Percentiles rank a stretch among this genome's conserved stretches.
Conservation (phyloP, 1,139 yeast genomes). For the Pichia sp. region DNA sequence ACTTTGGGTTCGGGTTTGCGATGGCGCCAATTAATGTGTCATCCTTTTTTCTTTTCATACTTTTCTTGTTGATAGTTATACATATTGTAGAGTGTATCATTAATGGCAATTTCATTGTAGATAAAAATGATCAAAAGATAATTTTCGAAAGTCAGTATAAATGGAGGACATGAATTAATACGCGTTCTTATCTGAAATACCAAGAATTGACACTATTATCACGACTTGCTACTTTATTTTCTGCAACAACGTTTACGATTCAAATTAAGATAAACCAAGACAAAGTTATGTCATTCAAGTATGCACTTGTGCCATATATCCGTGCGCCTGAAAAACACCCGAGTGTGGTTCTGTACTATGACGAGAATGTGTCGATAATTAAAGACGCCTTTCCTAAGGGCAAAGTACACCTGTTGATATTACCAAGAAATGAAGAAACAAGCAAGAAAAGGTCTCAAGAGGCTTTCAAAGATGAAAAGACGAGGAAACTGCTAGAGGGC, state of each 20-base stretch:
- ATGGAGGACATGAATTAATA: too few relatives aligned
- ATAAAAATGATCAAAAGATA: neutral
- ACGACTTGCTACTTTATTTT: neutral
- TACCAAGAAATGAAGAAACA: constrained; percentile 46
- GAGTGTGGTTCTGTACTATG: constrained; percentile 37
- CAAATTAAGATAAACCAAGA: neutral
- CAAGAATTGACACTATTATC: too few relatives aligned
- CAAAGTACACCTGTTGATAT: constrained; percentile 52
- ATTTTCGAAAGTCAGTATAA: too few relatives aligned
- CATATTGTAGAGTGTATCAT: neutral
- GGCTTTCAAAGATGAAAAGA: constrained; percentile 41
- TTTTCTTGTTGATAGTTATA: neutral
- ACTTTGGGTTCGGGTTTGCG: constrained; percentile 1
- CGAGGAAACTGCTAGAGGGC: constrained; percentile 33
- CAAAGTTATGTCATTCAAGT: constrained; percentile 23
- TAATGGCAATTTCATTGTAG: neutral
- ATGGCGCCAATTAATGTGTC: neutral
- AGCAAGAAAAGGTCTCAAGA: constrained; percentile 50
- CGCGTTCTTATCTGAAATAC: too few relatives aligned
- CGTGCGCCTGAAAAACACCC: constrained; percentile 33
- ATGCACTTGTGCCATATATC: constrained; percentile 32
- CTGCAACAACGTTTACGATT: neutral
- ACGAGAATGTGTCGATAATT: constrained; percentile 53
- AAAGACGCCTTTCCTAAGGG: constrained; percentile 65
- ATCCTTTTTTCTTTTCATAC: neutral